Evolutionary conservation across 23 red algal genomes (phyloP), one percentile per base, ranked within the genome.

Genomic region (Agarophyton chilense): DNA sequence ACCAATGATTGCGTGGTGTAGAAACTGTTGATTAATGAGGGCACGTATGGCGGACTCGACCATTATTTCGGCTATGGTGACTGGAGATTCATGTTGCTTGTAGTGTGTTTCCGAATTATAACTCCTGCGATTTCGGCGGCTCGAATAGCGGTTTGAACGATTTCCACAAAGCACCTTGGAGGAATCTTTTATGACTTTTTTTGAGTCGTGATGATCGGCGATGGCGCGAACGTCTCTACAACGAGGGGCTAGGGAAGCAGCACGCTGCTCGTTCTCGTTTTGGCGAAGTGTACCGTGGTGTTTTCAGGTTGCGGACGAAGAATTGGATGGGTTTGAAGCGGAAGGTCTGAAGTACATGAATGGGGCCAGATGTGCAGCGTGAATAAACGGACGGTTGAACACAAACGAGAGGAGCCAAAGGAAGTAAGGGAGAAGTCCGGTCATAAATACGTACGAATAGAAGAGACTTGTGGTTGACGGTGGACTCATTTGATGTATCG

Each of bases 1-100:
- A 38, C 96, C 96, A 31, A 98, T 66, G 28, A 98, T 84, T 4
- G 53, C 29, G 46, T 95, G 93, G 5, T 77, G 5, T 47, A 88
- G 89, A 24, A 79, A 83, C 10, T 46, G 56, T 31, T 77, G n/a
- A 54, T 83, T 80, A 18, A 98, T 91, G 28, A 98, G 38, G 31
- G 63, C 50, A 26, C 96, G 93, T 63, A 98, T 91, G 9, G 93
- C 92, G 34, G 55, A 36, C 55, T 98, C 96, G 9, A 86, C 96
- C 52, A 81, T 60, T 25, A 78, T 67, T 62, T 98, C 96, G 31
- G 93, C 92, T n/a, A 57, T 88, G 17, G 96, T 98, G 72, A 98
- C 96, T 1, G 96, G 96, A 25, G 85, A 89, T 7, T 87, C 52
- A 74, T 98, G 93, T 16, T 74, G 45, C 57, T 98, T 98, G 52